Evolutionary conservation across 208 protist genomes (phyloP).

Genomic region (Trypanosoma caninum): DNA sequence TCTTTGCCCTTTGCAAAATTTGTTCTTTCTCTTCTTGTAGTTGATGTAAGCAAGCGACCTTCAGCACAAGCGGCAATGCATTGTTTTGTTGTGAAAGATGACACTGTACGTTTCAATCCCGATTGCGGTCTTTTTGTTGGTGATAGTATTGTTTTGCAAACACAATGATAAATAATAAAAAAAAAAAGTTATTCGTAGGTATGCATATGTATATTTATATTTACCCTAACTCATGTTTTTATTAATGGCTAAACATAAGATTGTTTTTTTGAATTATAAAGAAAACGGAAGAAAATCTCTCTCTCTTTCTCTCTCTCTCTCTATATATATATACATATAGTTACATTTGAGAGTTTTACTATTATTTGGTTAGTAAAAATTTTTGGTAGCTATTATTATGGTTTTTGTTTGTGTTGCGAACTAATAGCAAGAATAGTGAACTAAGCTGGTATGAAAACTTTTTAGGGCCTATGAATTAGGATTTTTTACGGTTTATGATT

Average conservation of each 20-base stretch:
- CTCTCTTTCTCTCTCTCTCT: constrained; percentile 12
- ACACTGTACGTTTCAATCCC: constrained; percentile 50
- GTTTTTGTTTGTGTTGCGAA: background rate
- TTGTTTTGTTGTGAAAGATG: constrained; percentile 47
- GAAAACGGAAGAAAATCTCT: constrained; percentile 1
- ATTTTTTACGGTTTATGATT: too few species aligned
- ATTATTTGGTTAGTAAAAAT: background rate
- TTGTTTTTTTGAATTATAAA: too few species aligned
- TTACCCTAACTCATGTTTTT: too few species aligned
- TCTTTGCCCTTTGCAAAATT: constrained; percentile 75
- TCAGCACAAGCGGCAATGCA: constrained; percentile 51
- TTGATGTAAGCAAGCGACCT: constrained; percentile 58
- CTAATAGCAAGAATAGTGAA: too few species aligned
- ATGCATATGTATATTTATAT: too few species aligned
- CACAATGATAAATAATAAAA: background rate
- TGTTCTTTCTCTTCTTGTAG: constrained; percentile 69
- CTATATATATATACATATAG: background rate
- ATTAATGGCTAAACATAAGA: too few species aligned
- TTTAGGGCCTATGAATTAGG: too few species aligned
- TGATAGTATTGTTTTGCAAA: constrained; percentile 63
- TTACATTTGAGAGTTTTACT: too few species aligned
- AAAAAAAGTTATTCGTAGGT: too few species aligned
- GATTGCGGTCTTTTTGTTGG: constrained; percentile 68
- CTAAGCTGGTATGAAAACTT: too few species aligned
- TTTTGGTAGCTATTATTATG: background rate